Conservation (phyloP, 1,284 basidiomycete genomes). For the Apiotrichum brassicae region DNA sequence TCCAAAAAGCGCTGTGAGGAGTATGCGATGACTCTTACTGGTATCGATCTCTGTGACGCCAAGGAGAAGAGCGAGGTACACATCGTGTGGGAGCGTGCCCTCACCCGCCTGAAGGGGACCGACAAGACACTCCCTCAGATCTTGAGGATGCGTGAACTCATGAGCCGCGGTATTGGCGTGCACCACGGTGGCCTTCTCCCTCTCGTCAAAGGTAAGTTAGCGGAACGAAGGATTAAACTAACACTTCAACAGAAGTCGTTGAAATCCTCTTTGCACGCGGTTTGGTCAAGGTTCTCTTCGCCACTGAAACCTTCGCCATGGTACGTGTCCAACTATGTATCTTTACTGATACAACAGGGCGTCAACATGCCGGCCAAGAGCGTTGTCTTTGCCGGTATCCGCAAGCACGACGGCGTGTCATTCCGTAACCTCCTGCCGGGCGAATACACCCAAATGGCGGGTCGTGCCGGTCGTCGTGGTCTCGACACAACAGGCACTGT, state of each 20-base stretch:
- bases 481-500: constrained; percentile 94
- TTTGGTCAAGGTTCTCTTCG: constrained; percentile 93
- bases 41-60: constrained; percentile 75
- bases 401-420: constrained; percentile 90
- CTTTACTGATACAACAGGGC: constrained; percentile 55
- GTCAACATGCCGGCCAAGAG: constrained; percentile 99
- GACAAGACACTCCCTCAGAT: constrained; percentile 97
- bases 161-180: constrained; percentile 89
- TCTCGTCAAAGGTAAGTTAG: constrained; percentile 75
- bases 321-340: constrained; percentile 48
- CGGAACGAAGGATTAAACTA: neutral
- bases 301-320: constrained; percentile 99
- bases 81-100: constrained; percentile 83
- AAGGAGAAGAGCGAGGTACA: constrained; percentile 96
- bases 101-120: constrained; percentile 83
- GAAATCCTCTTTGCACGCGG: constrained; percentile 95
- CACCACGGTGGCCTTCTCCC: constrained; percentile 96
- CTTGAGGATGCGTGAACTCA: constrained; percentile 78
- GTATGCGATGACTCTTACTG: constrained; percentile 82
- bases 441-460: constrained; percentile 99
- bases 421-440: constrained; percentile 79
- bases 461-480: constrained; percentile 91
- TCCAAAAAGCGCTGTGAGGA: constrained; percentile 97
- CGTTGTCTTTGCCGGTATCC: constrained; percentile 90
- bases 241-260: constrained; percentile 62